phyloP scores from a whole-genome alignment of 768 basidiomycete species.

The Tricholoma saponaceum region DNA sequence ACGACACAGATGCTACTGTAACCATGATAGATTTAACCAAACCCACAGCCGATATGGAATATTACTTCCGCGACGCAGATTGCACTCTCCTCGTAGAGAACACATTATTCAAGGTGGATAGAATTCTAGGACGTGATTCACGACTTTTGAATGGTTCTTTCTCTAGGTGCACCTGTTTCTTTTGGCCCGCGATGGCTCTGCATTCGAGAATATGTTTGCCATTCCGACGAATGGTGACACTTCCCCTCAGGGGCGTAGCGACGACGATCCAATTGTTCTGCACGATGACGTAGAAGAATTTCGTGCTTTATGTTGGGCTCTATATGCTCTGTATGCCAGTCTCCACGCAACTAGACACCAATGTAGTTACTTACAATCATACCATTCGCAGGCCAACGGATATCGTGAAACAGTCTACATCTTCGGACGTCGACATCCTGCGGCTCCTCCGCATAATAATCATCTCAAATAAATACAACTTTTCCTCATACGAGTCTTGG shows the following conservation, averaged over 20 bases:
- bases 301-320: slow-evolving; percentile 15
- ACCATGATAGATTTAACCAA: not conserved
- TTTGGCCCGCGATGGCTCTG: slow-evolving; percentile 7
- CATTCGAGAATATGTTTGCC: slow-evolving; percentile 12
- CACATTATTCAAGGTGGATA: slow-evolving; percentile 13
- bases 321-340: slow-evolving; percentile 15
- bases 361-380: not conserved
- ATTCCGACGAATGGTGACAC: not conserved
- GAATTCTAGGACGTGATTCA: not conserved
- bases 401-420: not conserved
- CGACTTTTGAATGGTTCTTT: not conserved
- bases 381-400: not conserved
- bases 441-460: slow-evolving; percentile 7
- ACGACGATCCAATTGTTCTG: slow-evolving; percentile 11
- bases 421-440: not conserved
- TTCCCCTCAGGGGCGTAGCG: slow-evolving; percentile 1
- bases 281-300: slow-evolving; percentile 12
- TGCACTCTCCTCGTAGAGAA: slow-evolving; percentile 9
- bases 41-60: not conserved
- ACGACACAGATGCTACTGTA: not conserved
- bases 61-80: slow-evolving; percentile 11
- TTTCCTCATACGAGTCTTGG: not conserved
- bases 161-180: slow-evolving; percentile 13
- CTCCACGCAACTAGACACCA: not conserved
- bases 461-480: slow-evolving; percentile 9